Conservation (phyloP, 202 grass and related monocot genomes). For the Eragrostis tef region DNA sequence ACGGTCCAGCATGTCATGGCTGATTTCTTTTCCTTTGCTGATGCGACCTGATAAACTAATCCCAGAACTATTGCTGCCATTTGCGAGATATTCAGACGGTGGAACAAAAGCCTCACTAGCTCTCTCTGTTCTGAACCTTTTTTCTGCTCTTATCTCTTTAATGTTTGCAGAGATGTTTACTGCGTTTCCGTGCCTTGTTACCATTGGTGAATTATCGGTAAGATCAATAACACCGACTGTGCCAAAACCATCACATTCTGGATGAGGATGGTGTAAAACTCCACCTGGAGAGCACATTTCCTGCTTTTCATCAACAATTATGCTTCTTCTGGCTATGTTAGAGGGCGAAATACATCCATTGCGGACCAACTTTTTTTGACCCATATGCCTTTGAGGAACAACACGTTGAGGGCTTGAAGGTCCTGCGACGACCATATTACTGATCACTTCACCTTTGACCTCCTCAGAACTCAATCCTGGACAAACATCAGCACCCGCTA, state of each 20-base stretch:
- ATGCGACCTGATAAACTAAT: conserved; percentile 11
- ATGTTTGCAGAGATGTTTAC: conserved; percentile 24
- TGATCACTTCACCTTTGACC: conserved; percentile 52
- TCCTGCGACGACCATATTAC: conserved; percentile 23
- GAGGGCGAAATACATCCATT: conserved; percentile 69
- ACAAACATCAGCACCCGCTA: conserved; percentile 43
- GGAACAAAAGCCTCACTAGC: conserved; percentile 22
- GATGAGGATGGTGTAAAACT: conserved; percentile 20
- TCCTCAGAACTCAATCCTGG: conserved; percentile 39
- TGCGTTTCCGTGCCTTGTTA: conserved; percentile 37
- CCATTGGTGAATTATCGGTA: conserved; percentile 51
- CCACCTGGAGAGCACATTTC: conserved; percentile 42
- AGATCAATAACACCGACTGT: conserved; percentile 50
- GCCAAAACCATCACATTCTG: conserved; percentile 33
- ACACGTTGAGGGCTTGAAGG: conserved; percentile 38
- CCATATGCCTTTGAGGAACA: conserved; percentile 59
- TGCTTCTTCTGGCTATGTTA: conserved; percentile 55
- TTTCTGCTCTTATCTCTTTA: conserved; percentile 23
- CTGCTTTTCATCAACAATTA: conserved; percentile 45
- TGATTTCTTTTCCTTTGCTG: conserved; percentile 58
- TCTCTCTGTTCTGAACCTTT: conserved; percentile 33
- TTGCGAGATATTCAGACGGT: conserved; percentile 32
- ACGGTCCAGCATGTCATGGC: conserved; percentile 25
- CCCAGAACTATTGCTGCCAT: conserved; percentile 35
- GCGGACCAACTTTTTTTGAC: conserved; percentile 63